phyloP scores from a whole-genome alignment of 306 rosid genomes.

The Potentilla sterilis region DNA sequence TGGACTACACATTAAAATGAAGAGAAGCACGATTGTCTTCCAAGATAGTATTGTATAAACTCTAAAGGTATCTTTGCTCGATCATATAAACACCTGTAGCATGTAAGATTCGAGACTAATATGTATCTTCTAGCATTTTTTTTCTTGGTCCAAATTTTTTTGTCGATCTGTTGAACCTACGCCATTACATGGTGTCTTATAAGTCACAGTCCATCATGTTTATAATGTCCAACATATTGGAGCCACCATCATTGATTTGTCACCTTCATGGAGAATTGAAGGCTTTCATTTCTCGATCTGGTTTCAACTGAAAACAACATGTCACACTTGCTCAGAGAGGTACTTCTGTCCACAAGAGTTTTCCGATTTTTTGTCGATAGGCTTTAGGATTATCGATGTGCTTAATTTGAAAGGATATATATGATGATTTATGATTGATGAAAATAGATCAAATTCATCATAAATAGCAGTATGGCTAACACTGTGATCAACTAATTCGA shows the following conservation, averaged over 20 bases:
- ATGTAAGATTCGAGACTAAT: not conserved
- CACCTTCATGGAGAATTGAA: slow-evolving; percentile 23
- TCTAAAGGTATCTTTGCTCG: not conserved
- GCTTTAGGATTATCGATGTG: not conserved
- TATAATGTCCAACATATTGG: slow-evolving; percentile 24
- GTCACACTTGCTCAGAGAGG: slow-evolving; percentile 5
- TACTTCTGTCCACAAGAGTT: slow-evolving; percentile 2
- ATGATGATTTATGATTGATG: not conserved
- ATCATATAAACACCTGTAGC: not conserved
- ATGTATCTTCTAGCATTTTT: not conserved
- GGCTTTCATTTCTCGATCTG: not conserved
- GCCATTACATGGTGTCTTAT: not conserved
- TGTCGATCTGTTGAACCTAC: slow-evolving; percentile 1
- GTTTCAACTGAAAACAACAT: slow-evolving; percentile 23
- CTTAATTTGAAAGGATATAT: not conserved
- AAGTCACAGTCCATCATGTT: slow-evolving; percentile 31
- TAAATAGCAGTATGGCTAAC: not conserved
- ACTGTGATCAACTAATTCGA: not conserved
- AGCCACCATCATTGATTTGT: slow-evolving; percentile 30
- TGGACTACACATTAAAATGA: not conserved
- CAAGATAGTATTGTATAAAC: not conserved
- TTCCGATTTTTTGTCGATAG: not conserved
- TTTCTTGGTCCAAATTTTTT: not conserved
- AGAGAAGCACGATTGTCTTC: not conserved
- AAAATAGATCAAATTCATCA: slow-evolving; percentile 7